phyloP scores from a whole-genome alignment of 1,139 yeast species.

The Saccharomycopsis hybrid region DNA sequence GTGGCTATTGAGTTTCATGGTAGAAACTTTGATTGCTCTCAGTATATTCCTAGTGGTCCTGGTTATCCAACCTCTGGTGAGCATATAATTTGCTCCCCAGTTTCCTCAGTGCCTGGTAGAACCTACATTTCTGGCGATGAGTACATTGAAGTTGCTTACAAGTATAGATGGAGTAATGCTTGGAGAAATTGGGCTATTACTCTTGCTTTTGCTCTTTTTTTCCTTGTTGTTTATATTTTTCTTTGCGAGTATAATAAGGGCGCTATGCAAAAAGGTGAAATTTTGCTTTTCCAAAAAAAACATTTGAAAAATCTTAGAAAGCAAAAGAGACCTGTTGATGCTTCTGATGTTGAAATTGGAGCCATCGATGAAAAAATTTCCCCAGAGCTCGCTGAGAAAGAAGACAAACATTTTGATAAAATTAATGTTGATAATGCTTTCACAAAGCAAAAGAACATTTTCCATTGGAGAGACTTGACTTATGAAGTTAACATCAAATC shows the following conservation, averaged over 20 bases:
- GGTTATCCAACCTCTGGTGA: slow-evolving; percentile 36
- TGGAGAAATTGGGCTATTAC: slow-evolving; percentile 81
- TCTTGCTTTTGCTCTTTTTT: slow-evolving; percentile 48
- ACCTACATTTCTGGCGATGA: slow-evolving; percentile 48
- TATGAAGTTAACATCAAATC: slow-evolving; percentile 64
- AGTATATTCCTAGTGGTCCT: slow-evolving; percentile 48
- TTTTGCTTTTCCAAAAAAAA: slow-evolving; percentile 50
- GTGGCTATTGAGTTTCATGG: slow-evolving; percentile 52
- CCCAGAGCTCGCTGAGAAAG: background rate
- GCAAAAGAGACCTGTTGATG: slow-evolving; percentile 23
- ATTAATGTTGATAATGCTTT: slow-evolving; percentile 21
- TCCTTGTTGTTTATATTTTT: slow-evolving; percentile 46
- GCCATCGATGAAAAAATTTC: slow-evolving; percentile 9
- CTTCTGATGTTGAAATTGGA: slow-evolving; percentile 25
- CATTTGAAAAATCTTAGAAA: slow-evolving; percentile 30
- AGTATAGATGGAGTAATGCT: slow-evolving; percentile 52
- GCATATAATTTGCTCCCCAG: slow-evolving; percentile 51
- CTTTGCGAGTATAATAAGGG: slow-evolving; percentile 56
- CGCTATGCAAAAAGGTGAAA: slow-evolving; percentile 68
- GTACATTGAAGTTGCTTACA: slow-evolving; percentile 39
- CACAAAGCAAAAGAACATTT: slow-evolving; percentile 31
- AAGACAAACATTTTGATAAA: background rate
- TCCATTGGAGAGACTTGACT: slow-evolving; percentile 76
- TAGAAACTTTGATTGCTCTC: slow-evolving; percentile 37
- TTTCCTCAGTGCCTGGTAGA: slow-evolving; percentile 59